Evolutionary conservation across 805 yeast genomes (phyloP).

Genomic region (Metahyphopichia silvanorum): DNA sequence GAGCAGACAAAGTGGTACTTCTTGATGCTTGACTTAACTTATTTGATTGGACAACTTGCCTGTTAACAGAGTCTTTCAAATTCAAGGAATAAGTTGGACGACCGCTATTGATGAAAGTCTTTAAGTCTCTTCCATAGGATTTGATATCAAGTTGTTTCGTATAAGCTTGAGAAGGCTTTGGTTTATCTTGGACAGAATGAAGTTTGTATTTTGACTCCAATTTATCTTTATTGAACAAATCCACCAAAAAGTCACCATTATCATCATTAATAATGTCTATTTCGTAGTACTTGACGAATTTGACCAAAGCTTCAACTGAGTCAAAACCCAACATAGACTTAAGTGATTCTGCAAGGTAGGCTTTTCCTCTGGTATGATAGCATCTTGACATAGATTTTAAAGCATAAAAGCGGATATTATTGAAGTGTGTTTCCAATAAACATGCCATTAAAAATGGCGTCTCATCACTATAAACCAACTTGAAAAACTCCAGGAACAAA

Average conservation of each 20-base stretch:
- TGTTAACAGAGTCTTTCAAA: conserved; percentile 8
- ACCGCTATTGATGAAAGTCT: conserved; percentile 33
- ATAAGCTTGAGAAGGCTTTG: conserved; percentile 33
- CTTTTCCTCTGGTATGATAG: conserved; percentile 68
- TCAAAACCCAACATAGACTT: conserved; percentile 64
- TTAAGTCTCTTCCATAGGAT: conserved; percentile 17
- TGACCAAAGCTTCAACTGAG: conserved; percentile 45
- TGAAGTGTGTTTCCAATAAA: conserved; percentile 73
- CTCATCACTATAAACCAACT: conserved; percentile 40
- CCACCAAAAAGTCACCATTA: conserved; percentile 27
- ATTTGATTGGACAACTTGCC: conserved; percentile 2
- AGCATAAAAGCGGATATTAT: conserved; percentile 74
- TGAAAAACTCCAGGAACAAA: conserved; percentile 63
- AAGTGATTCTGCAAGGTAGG: conserved; percentile 51
- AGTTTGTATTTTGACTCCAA: conserved; percentile 37
- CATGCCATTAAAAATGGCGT: conserved; percentile 71
- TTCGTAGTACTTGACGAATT: conserved; percentile 64
- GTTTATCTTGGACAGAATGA: conserved; percentile 34
- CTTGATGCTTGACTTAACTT: too few species aligned
- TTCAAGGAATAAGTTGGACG: conserved; percentile 24
- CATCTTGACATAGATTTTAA: conserved; percentile 62
- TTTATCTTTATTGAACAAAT: conserved; percentile 41
- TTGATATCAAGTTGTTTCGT: conserved; percentile 29
- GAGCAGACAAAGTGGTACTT: too few species aligned
- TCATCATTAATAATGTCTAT: conserved; percentile 39